Evolutionary conservation across 2,329 filamentous ascomycete species (phyloP).

Genomic region (Penicillium sp.): DNA sequence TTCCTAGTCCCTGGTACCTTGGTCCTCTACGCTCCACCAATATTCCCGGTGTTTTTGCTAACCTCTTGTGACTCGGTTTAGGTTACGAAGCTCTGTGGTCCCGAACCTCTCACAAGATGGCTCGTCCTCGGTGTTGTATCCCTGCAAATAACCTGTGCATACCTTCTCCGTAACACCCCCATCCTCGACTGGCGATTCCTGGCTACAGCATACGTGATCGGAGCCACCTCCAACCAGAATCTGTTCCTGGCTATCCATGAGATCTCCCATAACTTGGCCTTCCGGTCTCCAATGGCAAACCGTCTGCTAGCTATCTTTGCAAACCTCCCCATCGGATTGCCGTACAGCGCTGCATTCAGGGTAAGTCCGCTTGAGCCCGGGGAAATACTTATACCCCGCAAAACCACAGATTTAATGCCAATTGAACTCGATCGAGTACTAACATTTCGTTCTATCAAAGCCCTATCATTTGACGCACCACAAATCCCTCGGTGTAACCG

Average conservation of each 20-base stretch:
- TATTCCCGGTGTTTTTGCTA: slow-evolving; percentile 8
- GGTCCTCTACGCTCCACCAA: slow-evolving; percentile 1
- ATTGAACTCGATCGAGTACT: slow-evolving; percentile 1
- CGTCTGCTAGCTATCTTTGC: slow-evolving; percentile 84
- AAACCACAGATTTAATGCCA: background rate
- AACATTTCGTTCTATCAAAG: slow-evolving; percentile 37
- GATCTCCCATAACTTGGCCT: slow-evolving; percentile 96
- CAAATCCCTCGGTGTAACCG: slow-evolving; percentile 95
- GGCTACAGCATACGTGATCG: slow-evolving; percentile 80
- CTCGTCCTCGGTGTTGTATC: slow-evolving; percentile 77
- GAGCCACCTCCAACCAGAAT: slow-evolving; percentile 96
- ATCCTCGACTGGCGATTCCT: slow-evolving; percentile 82
- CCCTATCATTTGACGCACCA: slow-evolving; percentile 98
- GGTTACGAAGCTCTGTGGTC: slow-evolving; percentile 95
- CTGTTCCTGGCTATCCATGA: slow-evolving; percentile 98
- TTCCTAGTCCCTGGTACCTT: background rate
- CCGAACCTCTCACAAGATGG: slow-evolving; percentile 93
- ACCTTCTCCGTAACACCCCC: slow-evolving; percentile 67
- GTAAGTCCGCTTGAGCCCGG: slow-evolving; percentile 44
- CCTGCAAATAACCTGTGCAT: slow-evolving; percentile 73
- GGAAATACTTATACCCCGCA: background rate
- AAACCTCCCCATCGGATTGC: slow-evolving; percentile 90
- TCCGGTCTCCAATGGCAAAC: slow-evolving; percentile 73
- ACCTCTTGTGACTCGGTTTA: slow-evolving; percentile 36
- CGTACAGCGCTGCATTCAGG: slow-evolving; percentile 93